Base-by-base conservation (phyloP, 2,329 filamentous ascomycete species). In the Cordyceps farinosa region DNA sequence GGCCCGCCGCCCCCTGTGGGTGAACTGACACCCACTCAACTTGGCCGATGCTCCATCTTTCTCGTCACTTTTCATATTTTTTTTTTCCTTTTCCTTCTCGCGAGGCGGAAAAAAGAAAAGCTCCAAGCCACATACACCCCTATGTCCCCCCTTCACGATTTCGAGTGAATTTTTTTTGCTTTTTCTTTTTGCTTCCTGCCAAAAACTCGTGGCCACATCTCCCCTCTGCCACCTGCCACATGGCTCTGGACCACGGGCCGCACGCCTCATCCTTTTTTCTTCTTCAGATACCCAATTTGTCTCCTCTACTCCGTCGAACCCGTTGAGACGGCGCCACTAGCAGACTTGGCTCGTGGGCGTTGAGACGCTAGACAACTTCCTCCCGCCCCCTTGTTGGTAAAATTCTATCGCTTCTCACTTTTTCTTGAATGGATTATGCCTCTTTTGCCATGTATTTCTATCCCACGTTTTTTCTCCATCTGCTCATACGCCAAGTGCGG, bases 11-110 rank as follows among this genome's bases (percentile, higher is more conserved):
- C 22, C 22, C 22, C 22, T 22, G 22, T 22, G 22, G 22, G 22
- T 22, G 22, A 22, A 22, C 22, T 22, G 22, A 22, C 22, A 22
- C 22, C 22, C 22, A 22, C 22, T 22, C 22, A 29, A 30, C 27
- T 29, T 32, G n/a, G 27, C 47, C 40, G 7, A 36, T 52, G 29
- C 59, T 44, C 59, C 59, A 61, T 61, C 59, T 61, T 61, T 61
- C 59, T 61, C 40, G 32, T 61, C 59, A 54, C 32, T 48, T 48
- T 61, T 61, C 59, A 47, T 1, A 11, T 53, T 53, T 53, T 29
- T 6, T 7, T 45, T 27, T 45, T 47, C 13, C 13, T 15, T 40
- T 38, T 38, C 22, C 22, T 22, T 22, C 27, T 3, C 36, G 36
- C 17, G n/a, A 11, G 11, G 22, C 22, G 22, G 22, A 22, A 22